phyloP scores from a whole-genome alignment of 768 basidiomycete genomes.

The Tricholomella constricta region DNA sequence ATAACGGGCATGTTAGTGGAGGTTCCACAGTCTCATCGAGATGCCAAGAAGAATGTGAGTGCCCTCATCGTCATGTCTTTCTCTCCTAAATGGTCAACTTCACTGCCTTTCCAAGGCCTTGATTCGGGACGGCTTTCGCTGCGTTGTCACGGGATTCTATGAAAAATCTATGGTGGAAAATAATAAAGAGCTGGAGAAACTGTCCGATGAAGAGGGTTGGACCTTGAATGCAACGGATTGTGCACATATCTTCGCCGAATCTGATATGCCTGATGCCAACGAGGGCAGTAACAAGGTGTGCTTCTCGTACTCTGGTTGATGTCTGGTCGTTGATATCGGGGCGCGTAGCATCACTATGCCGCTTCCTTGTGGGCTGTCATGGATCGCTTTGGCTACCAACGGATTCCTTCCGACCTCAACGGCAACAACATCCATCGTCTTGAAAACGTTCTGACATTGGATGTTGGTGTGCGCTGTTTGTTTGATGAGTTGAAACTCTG shows the following conservation, averaged over 20 bases:
- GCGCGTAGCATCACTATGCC: constrained; percentile 24
- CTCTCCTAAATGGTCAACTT: not conserved
- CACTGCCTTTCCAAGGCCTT: constrained; percentile 36
- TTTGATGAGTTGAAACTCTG: constrained; percentile 34
- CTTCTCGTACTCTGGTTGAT: constrained; percentile 3
- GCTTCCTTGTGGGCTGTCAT: constrained; percentile 27
- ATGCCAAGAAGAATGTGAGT: constrained; percentile 14
- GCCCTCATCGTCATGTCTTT: not conserved
- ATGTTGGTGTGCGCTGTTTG: constrained; percentile 10
- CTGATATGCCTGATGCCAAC: not conserved
- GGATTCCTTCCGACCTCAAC: constrained; percentile 24
- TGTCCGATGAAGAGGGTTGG: not conserved
- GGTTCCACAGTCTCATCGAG: too few species aligned
- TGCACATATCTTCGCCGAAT: constrained; percentile 33
- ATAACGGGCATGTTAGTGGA: constrained; percentile 6
- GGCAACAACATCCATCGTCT: constrained; percentile 31
- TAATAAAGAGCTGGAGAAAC: constrained; percentile 14
- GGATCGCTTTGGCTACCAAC: constrained; percentile 25
- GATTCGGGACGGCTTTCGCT: constrained; percentile 35
- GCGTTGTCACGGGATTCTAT: constrained; percentile 29
- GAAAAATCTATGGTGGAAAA: constrained; percentile 16
- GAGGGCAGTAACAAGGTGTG: constrained; percentile 16
- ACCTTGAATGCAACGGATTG: constrained; percentile 19
- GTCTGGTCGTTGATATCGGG: not conserved
- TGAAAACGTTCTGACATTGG: constrained; percentile 34